Evolutionary conservation across 2,329 filamentous ascomycete species (phyloP).

Genomic region (Ceratocystis smalleyi): DNA sequence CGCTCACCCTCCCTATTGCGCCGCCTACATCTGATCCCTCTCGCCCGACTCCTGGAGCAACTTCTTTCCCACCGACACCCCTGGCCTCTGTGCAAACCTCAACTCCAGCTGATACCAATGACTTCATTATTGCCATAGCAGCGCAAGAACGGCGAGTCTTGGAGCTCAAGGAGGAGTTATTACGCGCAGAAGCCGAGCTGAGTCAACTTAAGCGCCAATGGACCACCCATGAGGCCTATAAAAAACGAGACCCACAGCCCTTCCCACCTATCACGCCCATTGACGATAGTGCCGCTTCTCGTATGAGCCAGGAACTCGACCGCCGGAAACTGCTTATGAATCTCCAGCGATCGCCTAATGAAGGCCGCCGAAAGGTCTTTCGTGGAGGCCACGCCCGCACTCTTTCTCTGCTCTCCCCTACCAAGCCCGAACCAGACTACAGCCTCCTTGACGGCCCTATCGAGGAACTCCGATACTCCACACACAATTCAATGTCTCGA

Average conservation of each 20-base stretch:
- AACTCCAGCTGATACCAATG: conserved; percentile 36
- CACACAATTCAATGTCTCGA: conserved; percentile 19
- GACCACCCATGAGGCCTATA: conserved; percentile 59
- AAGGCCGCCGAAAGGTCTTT: conserved; percentile 47
- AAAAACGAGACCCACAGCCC: conserved; percentile 49
- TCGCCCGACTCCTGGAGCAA: conserved; percentile 30
- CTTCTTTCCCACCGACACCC: conserved; percentile 29
- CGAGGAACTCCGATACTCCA: conserved; percentile 28
- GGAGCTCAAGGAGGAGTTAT: conserved; percentile 81
- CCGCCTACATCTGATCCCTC: conserved; percentile 37
- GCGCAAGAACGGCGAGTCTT: conserved; percentile 82
- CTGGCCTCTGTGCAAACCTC: conserved; percentile 29
- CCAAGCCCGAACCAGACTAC: conserved; percentile 32
- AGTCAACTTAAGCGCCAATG: conserved; percentile 68
- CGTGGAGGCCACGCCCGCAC: conserved; percentile 47
- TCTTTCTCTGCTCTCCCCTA: conserved; percentile 69
- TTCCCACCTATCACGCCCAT: conserved; percentile 18
- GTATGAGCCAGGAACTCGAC: conserved; percentile 48
- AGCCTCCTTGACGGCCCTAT: conserved; percentile 29
- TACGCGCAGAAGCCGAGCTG: conserved; percentile 64
- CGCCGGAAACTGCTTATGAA: conserved; percentile 53
- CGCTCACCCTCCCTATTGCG: conserved; percentile 46
- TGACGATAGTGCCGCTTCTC: conserved; percentile 26
- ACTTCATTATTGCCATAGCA: conserved; percentile 78
- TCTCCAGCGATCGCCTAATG: conserved; percentile 30